Evolutionary conservation across 192 early-diverging fungal species (phyloP), one percentile per base, ranked within the genome.

Genomic region (Phlyctochytrium bullatum): DNA sequence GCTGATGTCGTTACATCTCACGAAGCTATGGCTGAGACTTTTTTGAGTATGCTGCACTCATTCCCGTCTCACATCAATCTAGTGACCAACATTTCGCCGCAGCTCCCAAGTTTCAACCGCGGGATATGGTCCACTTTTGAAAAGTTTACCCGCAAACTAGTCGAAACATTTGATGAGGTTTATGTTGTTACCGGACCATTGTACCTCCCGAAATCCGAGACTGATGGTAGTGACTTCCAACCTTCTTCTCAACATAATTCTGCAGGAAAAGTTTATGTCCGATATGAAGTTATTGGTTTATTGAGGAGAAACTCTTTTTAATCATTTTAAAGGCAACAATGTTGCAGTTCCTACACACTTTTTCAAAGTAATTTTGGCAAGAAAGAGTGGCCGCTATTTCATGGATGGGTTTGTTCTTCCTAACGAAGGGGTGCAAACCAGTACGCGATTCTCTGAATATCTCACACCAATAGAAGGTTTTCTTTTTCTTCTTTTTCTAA

Each of bases 311-410:
- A n/a, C n/a, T n/a, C n/a, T n/a, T n/a, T n/a, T n/a, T n/a, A n/a
- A n/a, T n/a, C n/a, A n/a, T n/a, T n/a, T n/a, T n/a, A 6, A 47
- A 47, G 40, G 83, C 58, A 88, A 91, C 29, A 92, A 93, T 27
- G 92, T 91, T 47, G 89, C 89, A 6, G 95, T 98, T 1, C 94
- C 95, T 2, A 96, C 93, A 2, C 93, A 96, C 63, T 96, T 94
- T 74, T 98, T 86, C 80, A 98, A 98, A 78, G 88, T 93, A 25
- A 88, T 95, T 31, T 71, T 93, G 73, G 91, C 87, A 1, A 73
- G 79, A 53, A 83, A 80, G 36, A 73, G 74, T 47, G 80, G 83
- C 29, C 23, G 47, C 0, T 62, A 72, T 6, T 83, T 83, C 28
- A 68, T 80, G 47, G 90, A 80, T 17, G 88, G 85, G 0, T 98